Conservation (phyloP, 805 yeast species). For the Hyphopichia homilentoma region DNA sequence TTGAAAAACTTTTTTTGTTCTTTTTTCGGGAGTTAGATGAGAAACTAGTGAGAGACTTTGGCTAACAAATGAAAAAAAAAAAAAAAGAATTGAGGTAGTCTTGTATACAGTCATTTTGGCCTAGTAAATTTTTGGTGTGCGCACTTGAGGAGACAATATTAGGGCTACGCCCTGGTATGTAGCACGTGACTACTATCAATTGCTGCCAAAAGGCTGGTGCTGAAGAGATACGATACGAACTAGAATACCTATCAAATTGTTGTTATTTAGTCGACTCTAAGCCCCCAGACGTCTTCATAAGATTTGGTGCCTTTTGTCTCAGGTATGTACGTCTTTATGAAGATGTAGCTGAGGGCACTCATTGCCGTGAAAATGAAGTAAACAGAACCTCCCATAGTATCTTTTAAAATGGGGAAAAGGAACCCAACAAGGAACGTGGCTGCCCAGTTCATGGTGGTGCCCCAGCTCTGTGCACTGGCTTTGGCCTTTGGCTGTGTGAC, state of each 20-base stretch:
- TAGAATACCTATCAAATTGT: too few relatives aligned
- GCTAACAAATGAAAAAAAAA: too few relatives aligned
- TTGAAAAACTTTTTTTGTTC: neutral
- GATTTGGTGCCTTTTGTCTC: conserved; percentile 68
- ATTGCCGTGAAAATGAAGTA: conserved; percentile 67
- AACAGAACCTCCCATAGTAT: conserved; percentile 68
- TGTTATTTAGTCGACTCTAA: neutral
- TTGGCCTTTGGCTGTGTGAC: conserved; percentile 78
- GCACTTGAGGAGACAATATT: neutral
- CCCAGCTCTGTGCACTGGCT: conserved; percentile 89
- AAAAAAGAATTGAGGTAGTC: too few relatives aligned
- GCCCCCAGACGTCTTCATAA: conserved; percentile 68
- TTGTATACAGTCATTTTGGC: too few relatives aligned
- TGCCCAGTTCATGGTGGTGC: conserved; percentile 87
- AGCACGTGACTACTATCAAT: too few relatives aligned
- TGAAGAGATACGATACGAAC: too few relatives aligned
- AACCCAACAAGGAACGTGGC: conserved; percentile 82
- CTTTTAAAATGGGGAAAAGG: conserved; percentile 70
- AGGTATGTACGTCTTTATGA: conserved; percentile 53
- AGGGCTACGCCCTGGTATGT: neutral
- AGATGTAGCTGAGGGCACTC: conserved; percentile 47
- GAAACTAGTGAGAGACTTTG: neutral
- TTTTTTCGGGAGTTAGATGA: neutral
- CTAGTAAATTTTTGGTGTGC: too few relatives aligned
- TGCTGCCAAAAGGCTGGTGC: too few relatives aligned